Conservation (phyloP, 805 yeast species). For the Nakazawaea pomicola region DNA sequence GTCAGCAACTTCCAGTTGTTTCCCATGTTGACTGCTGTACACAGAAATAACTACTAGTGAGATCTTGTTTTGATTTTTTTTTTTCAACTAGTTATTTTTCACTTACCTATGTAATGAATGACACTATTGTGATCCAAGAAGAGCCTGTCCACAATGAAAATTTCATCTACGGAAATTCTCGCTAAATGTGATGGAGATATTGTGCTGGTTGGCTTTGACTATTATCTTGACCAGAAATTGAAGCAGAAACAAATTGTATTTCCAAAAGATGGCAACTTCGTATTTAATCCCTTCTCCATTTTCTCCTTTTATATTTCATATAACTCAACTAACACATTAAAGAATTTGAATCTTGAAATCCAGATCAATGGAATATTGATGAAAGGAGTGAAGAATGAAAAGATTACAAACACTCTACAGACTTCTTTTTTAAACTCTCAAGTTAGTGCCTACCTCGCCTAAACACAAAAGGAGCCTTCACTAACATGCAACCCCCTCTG, state of each 20-base stretch:
- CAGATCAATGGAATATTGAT: too few relatives aligned
- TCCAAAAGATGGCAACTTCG: not conserved
- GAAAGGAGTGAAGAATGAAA: too few relatives aligned
- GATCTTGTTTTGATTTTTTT: not conserved
- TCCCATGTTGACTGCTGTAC: too few relatives aligned
- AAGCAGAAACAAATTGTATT: not conserved
- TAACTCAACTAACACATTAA: not conserved
- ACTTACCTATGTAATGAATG: too few relatives aligned
- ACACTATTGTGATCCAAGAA: too few relatives aligned
- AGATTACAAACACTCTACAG: too few relatives aligned
- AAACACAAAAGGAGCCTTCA: too few relatives aligned
- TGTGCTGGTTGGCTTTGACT: not conserved
- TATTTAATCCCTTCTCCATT: not conserved
- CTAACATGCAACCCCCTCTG: not conserved
- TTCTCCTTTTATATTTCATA: not conserved
- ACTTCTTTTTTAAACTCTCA: too few relatives aligned
- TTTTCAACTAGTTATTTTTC: not conserved
- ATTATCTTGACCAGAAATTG: not conserved
- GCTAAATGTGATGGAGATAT: not conserved
- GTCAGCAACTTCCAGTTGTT: slow-evolving; percentile 5
- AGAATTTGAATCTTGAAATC: too few relatives aligned
- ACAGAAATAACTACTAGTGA: too few relatives aligned
- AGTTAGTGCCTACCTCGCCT: too few relatives aligned
- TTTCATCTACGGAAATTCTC: not conserved
- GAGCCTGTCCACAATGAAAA: too few relatives aligned